Evolutionary conservation across 352 stramenopile species (phyloP), one percentile per base, ranked within the genome.

Genomic region (Phytopythium delawarense): DNA sequence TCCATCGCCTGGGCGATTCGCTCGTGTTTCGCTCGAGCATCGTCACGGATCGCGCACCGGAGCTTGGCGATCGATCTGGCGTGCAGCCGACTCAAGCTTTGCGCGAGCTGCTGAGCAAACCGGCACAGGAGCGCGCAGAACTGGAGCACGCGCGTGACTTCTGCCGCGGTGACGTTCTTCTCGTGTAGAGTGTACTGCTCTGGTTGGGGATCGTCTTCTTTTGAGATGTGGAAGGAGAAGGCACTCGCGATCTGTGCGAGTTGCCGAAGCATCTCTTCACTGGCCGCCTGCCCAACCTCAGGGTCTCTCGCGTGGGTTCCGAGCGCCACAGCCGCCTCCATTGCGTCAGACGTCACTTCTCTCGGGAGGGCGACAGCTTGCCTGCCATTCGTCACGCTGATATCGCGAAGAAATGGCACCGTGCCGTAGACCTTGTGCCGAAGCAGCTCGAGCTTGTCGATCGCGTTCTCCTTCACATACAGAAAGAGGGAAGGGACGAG

Each of bases 401-500:
- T 53, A 51, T 74, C 66, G 48, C 65, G 23, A 15, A 89, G 64
- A 55, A 89, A 89, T 32, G 65, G 64, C 9, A 89, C 58, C 2
- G 50, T 51, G 16, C 64, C 34, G 57, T 79, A 89, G 20, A 89
- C 50, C 0, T 61, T 44, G 30, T 34, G 32, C 39, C 53, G 62
- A 20, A 89, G 63, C 13, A 79, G 21, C 21, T 73, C 60, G 9
- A 87, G 28, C 12, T 66, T 74, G 37, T 81, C 62, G 45, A 79
- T 48, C 1, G 64, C 56, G 59, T 78, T 70, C 21, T 78, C 71
- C 52, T 82, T 78, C 21, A 87, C 51, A 15, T 71, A 59, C 11
- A 82, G 75, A 58, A 75, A 85, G 34, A 88, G 71, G 2, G 66
- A 69, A 0, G 78, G 76, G 4, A 89, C 49, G 39, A 64, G 40